These are phyloP conservation scores for Ricinus communis DNA, from an alignment of 345 rosid genomes.

Conservation along the genomic window DNA sequence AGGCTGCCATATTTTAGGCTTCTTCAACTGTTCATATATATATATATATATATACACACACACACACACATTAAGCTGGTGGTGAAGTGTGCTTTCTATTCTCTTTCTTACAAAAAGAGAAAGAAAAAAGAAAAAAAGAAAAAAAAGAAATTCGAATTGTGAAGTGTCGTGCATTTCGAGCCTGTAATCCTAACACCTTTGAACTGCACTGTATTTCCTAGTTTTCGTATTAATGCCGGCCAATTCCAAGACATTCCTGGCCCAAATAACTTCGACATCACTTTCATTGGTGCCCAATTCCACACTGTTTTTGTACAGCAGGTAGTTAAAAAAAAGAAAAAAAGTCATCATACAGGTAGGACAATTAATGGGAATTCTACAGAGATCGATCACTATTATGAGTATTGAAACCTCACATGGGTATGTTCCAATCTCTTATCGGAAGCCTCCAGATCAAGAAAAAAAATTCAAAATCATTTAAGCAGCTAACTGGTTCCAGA, in stretches of 20 bases:
- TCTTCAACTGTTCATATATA: background rate
- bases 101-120: too few relatives aligned
- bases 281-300: background rate
- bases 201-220: background rate
- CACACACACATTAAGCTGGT: background rate
- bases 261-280: constrained; percentile 30
- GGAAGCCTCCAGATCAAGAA: background rate
- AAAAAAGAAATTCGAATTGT: too few relatives aligned
- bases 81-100: background rate
- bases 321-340: constrained; percentile 3
- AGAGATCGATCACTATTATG: background rate
- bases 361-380: background rate
- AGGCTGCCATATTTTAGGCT: constrained; percentile 8
- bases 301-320: background rate
- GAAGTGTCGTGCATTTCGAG: background rate
- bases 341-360: background rate
- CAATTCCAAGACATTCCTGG: constrained; percentile 32
- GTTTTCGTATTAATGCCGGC: constrained; percentile 18
- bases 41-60: too few relatives aligned
- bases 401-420: constrained; percentile 3
- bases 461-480: background rate
- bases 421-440: background rate
- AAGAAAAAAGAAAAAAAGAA: too few relatives aligned
- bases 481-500: too few relatives aligned
- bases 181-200: background rate